These are phyloP conservation scores for Aurifilum marmelostoma DNA, from an alignment of 2,329 filamentous ascomycete species.

Conservation along the genomic window DNA sequence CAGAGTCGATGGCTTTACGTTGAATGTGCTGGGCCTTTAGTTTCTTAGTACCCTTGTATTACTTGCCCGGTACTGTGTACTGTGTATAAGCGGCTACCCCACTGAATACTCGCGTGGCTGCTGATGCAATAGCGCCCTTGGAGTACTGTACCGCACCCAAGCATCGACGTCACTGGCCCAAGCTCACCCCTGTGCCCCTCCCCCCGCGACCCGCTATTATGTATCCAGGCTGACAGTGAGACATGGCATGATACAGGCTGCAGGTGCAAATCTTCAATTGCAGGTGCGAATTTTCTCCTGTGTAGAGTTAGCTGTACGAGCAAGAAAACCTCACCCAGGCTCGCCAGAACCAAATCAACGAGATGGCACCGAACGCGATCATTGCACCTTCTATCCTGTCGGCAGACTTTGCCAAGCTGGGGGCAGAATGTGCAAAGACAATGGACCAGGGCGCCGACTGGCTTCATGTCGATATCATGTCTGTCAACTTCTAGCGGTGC, in stretches of 20 bases:
- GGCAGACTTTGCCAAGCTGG: constrained; percentile 90
- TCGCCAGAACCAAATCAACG: constrained; percentile 28
- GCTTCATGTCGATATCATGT: constrained; percentile 93
- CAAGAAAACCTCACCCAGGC: not conserved
- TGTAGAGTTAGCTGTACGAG: not conserved
- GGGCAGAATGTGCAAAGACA: constrained; percentile 82
- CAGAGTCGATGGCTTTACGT: not conserved
- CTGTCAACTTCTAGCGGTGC: not conserved
- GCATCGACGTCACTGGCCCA: not conserved
- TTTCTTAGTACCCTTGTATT: not conserved
- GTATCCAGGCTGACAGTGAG: not conserved
- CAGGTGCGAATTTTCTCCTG: not conserved
- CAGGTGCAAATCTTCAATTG: constrained; percentile 1
- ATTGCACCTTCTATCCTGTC: constrained; percentile 96
- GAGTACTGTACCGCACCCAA: not conserved
- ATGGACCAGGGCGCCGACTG: constrained; percentile 88
- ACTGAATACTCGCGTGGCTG: not conserved
- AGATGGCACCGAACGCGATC: constrained; percentile 87
- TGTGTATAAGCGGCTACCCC: not conserved
- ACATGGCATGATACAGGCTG: not conserved
- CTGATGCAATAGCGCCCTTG: not conserved
- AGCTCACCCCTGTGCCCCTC: not conserved
- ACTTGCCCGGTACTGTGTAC: not conserved
- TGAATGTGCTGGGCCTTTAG: not conserved
- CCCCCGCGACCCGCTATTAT: not conserved